Conservation (phyloP, 2,329 filamentous ascomycete genomes). For the Neofusicoccum laricinum region DNA sequence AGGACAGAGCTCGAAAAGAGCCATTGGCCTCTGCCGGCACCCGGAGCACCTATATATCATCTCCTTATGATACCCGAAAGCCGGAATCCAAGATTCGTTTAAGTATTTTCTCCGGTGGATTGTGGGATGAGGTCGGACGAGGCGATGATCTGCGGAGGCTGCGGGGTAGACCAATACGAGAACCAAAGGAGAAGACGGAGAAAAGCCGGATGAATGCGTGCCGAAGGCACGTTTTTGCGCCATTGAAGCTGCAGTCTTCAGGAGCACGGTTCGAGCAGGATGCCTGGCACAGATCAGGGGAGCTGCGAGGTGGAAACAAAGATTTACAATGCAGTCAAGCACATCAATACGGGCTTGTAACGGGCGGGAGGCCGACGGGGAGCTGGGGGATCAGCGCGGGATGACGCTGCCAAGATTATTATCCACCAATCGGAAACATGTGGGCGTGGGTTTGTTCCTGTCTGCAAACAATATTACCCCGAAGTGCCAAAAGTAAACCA, state of each 20-base stretch:
- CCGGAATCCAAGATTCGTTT: not conserved
- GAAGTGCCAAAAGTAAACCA: not conserved
- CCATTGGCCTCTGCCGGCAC: not conserved
- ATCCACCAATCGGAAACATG: slow-evolving; percentile 5
- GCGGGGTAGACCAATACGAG: slow-evolving; percentile 9
- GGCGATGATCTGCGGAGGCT: slow-evolving; percentile 14
- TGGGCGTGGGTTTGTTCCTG: not conserved
- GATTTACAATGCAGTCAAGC: not conserved
- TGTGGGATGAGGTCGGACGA: slow-evolving; percentile 10
- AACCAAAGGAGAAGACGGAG: not conserved
- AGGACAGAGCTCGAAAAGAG: not conserved
- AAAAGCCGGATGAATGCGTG: not conserved
- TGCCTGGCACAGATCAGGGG: not conserved
- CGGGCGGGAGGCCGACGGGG: not conserved
- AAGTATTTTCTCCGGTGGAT: slow-evolving; percentile 7
- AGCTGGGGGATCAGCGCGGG: not conserved
- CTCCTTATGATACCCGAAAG: not conserved
- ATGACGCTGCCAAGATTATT: slow-evolving; percentile 5
- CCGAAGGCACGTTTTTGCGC: not conserved
- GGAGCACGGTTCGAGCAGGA: not conserved
- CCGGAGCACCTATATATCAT: not conserved
- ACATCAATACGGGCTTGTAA: not conserved
- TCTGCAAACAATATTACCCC: slow-evolving; percentile 1
- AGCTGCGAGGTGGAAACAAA: not conserved
- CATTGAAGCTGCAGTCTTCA: not conserved